Evolutionary conservation across 768 basidiomycete species (phyloP), one percentile per base, ranked within the genome.

Genomic region (Tricholoma furcatifolium): DNA sequence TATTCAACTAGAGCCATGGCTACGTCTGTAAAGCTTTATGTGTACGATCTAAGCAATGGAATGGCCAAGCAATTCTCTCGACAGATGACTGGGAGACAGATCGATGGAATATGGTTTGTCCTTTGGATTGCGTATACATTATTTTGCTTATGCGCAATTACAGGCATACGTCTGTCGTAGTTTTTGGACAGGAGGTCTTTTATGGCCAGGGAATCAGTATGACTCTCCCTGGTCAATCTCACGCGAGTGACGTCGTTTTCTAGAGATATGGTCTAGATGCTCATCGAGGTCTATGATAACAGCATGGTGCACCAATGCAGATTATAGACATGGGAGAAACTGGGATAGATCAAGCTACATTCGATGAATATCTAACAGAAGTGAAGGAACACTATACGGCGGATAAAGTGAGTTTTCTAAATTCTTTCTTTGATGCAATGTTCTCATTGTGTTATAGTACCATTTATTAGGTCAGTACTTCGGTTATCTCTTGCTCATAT

Each of bases 151-250:
- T 23, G n/a, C 24, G 10, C 34, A 21, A n/a, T 20, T 11, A 44
- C 58, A 91, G 93, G 93, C 95, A 98, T 69, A 96, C 95, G 0
- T 93, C 91, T 14, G 80, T 98, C 18, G 93, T 97, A 42, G 85
- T 87, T 3, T 97, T 83, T 67, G 84, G 84, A 2, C 84, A 85
- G 61, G 95, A 98, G 64, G 72, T 91, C 24, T 96, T 91, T 62
- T 98, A 93, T 67, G 94, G 95, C 2, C 90, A 85, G 60, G 95
- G 95, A 2, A 93, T 98, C 52, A 70, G 63, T 43, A 79, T 80
- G 20, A 83, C 87, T 0, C 59, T 62, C 1, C 94, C 95, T 0
- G 93, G 94, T 12, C 76, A 73, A 59, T 93, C 94, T 2, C 92
- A 93, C 72, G 91, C 91, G 66, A 54, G 88, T 73, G 31, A 40